Evolutionary conservation across 768 basidiomycete genomes (phyloP).

Genomic region (Podaxis pistillaris): DNA sequence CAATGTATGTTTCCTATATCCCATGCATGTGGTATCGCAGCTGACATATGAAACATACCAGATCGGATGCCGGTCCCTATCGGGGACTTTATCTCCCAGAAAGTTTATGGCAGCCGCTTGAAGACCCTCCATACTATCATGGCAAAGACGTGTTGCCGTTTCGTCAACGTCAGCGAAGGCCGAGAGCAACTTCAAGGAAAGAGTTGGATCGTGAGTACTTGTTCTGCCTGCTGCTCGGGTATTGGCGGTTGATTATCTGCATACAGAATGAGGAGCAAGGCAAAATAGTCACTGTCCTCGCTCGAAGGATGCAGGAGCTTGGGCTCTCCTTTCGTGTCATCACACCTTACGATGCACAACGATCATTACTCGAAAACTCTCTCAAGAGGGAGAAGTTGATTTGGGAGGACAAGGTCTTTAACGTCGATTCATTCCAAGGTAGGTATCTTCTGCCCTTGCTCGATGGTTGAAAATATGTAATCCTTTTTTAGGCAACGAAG

Average conservation of each 20-base stretch:
- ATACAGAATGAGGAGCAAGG: constrained; percentile 55
- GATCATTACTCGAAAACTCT: constrained; percentile 46
- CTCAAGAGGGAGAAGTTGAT: constrained; percentile 44
- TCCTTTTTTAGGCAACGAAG: constrained; percentile 61
- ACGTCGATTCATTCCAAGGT: constrained; percentile 82
- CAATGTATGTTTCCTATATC: constrained; percentile 48
- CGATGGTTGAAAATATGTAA: background rate
- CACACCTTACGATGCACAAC: constrained; percentile 76
- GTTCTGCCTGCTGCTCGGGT: constrained; percentile 9
- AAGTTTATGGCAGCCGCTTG: constrained; percentile 55
- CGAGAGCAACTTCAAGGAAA: constrained; percentile 27
- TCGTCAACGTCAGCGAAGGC: constrained; percentile 48
- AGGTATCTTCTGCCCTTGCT: constrained; percentile 4
- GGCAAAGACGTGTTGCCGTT: constrained; percentile 43
- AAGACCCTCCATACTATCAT: constrained; percentile 42
- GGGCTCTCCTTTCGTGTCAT: constrained; percentile 54
- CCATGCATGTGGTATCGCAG: background rate
- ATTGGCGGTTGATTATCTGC: background rate
- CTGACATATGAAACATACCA: constrained; percentile 13
- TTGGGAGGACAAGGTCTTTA: constrained; percentile 67
- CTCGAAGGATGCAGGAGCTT: constrained; percentile 37
- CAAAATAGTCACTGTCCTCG: constrained; percentile 43
- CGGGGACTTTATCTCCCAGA: constrained; percentile 57
- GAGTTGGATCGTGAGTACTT: constrained; percentile 37
- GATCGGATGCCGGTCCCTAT: constrained; percentile 68